Conservation (phyloP, 2,329 filamentous ascomycete species). For the Blumeria graminis region DNA sequence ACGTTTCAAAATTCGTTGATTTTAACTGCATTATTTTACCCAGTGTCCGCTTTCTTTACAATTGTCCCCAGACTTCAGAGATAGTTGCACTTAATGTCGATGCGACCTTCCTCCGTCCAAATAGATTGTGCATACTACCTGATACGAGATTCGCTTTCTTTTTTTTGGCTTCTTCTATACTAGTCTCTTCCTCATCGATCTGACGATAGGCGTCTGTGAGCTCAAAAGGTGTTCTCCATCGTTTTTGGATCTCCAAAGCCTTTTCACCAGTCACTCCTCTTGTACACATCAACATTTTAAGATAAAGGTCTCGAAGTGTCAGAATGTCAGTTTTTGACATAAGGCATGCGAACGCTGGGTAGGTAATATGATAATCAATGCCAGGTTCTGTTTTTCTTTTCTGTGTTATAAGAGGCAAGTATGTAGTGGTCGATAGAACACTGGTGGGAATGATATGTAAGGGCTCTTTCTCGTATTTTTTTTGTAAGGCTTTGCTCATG, state of each 20-base stretch:
- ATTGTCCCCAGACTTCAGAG: constrained; percentile 45
- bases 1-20: too few species aligned
- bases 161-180: constrained; percentile 20
- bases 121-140: constrained; percentile 27
- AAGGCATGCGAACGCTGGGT: constrained; percentile 45
- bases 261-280: constrained; percentile 53
- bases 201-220: constrained; percentile 45
- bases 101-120: constrained; percentile 44
- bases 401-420: constrained; percentile 36
- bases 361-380: constrained; percentile 36
- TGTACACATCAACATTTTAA: constrained; percentile 74
- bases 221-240: constrained; percentile 50
- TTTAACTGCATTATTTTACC: too few species aligned
- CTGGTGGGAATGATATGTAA: constrained; percentile 41
- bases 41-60: neutral
- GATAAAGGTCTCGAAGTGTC: constrained; percentile 47
- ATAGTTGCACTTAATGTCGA: constrained; percentile 43
- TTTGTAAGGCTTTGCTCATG: constrained; percentile 45
- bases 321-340: constrained; percentile 53
- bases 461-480: constrained; percentile 32
- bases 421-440: constrained; percentile 38
- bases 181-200: constrained; percentile 20
- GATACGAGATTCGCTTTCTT: constrained; percentile 36
- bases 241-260: constrained; percentile 53
- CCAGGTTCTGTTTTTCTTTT: constrained; percentile 27